Evolutionary conservation across 257 asterid species (phyloP), one percentile per base, ranked within the genome.

Genomic region (Cinchona pubescens): DNA sequence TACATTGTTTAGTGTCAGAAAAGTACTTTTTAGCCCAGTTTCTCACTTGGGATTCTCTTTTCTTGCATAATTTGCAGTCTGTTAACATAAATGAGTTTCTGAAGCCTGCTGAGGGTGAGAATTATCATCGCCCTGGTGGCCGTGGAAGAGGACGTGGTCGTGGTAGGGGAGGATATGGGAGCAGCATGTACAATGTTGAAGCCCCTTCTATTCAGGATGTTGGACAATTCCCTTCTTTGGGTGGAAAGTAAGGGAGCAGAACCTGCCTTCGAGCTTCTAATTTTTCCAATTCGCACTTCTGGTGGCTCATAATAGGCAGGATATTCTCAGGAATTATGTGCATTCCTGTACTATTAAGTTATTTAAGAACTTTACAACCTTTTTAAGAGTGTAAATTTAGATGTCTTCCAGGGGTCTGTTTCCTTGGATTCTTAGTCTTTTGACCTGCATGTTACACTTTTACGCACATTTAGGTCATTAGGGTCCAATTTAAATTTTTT

Each of bases 101-200:
- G 87, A 90, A 88, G 83, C 91, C 91, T 6, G 84, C 92, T 56
- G 88, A 90, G 15, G 91, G 96, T 19, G 88, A 86, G 25, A 68
- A 56, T 67, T 76, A 83, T 79, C 73, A 75, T 53, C 80, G 88
- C 7, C 53, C 76, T 8, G 88, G 91, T 14, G 88, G 89, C 32
- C 86, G 88, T 13, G 88, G 88, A 19, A 76, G 90, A 75, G 91
- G 95, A 2, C 88, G 92, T 29, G 90, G 87, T 25, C 83, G 88
- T 71, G 96, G 91, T 15, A 72, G 91, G 76, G 88, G 90, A 45
- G 90, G 85, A 75, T 69, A 59, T 49, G 83, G 83, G 19, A 43
- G 64, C 58, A 73, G 30, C 76, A 32, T 18, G 23, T 74, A 67
- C 75, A 75, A 42, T 61, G 78, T 7, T 29, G 81, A 53, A 66